Evolutionary conservation across 495 filamentous ascomycete species (phyloP).

Genomic region (Penicillium salamii): DNA sequence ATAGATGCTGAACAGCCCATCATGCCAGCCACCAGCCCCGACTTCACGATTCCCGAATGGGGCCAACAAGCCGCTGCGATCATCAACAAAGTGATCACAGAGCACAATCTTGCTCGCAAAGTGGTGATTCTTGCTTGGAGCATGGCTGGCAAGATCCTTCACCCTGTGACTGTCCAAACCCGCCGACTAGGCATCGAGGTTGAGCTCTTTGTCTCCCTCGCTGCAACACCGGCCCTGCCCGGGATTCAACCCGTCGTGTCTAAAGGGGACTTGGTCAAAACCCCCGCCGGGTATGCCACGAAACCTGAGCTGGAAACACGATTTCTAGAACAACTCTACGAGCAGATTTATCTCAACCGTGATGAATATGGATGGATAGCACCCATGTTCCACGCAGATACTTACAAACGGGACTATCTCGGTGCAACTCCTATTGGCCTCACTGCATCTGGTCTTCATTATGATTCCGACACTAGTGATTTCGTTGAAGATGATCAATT

Average conservation of each 20-base stretch:
- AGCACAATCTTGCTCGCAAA: not conserved
- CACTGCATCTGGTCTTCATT: slow-evolving; percentile 1
- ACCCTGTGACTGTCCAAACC: slow-evolving; percentile 3
- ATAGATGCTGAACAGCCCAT: slow-evolving; percentile 6
- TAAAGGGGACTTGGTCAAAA: not conserved
- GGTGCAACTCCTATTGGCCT: slow-evolving; percentile 8
- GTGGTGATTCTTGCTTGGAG: slow-evolving; percentile 13
- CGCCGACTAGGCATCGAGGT: slow-evolving; percentile 2
- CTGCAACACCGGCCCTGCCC: slow-evolving; percentile 11
- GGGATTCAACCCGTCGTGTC: not conserved
- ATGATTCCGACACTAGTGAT: not conserved
- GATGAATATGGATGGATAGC: no score
- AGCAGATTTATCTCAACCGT: not conserved
- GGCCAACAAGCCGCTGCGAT: slow-evolving; percentile 11
- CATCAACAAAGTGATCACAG: slow-evolving; percentile 3
- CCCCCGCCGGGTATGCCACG: not conserved
- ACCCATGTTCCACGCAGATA: not conserved
- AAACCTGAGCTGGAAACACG: not conserved
- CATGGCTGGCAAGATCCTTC: slow-evolving; percentile 14
- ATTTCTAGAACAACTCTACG: not conserved
- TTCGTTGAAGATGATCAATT: slow-evolving; percentile 1
- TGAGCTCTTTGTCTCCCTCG: slow-evolving; percentile 12
- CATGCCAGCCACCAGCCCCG: not conserved
- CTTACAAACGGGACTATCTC: slow-evolving; percentile 8
- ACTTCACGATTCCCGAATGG: slow-evolving; percentile 14